A percentile compares a stretch with the other conserved stretches of the same genome.
phyloP scores from a whole-genome alignment of 805 yeast genomes.

The Candida ovalis region DNA sequence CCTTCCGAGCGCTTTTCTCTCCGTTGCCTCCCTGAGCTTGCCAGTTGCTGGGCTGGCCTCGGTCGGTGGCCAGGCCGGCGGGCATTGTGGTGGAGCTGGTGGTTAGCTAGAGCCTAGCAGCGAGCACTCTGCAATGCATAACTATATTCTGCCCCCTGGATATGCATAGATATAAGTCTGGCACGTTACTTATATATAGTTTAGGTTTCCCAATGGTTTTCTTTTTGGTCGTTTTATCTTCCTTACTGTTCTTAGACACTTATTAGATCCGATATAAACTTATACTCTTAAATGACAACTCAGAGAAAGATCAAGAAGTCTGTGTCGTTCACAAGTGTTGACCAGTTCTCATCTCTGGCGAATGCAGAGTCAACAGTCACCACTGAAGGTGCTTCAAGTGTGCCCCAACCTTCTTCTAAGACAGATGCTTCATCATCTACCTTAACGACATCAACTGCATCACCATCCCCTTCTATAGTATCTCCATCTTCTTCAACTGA shows the following conservation, averaged over 20 bases:
- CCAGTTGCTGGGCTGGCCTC: too few species aligned
- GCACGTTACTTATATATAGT: too few species aligned
- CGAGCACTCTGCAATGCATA: too few species aligned
- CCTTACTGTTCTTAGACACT: too few species aligned
- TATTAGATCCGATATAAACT: not conserved
- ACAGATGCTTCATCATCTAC: not conserved
- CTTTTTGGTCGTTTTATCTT: not conserved
- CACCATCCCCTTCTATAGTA: not conserved
- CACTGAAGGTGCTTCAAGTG: not conserved
- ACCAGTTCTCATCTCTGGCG: not conserved
- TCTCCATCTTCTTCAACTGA: not conserved
- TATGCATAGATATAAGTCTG: too few species aligned
- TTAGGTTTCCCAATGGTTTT: not conserved
- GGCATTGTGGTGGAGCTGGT: too few species aligned
- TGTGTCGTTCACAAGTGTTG: slow-evolving; percentile 26
- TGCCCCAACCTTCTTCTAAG: not conserved
- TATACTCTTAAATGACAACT: not conserved
- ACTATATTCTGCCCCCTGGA: too few species aligned
- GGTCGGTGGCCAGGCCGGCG: too few species aligned
- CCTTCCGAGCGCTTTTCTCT: not conserved
- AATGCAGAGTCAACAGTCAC: not conserved
- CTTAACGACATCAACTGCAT: not conserved
- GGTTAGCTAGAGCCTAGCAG: too few species aligned
- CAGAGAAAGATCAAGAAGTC: slow-evolving; percentile 23
- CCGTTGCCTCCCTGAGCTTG: too few species aligned